phyloP scores from a whole-genome alignment of 2,329 filamentous ascomycete genomes.

The Fusarium mangiferae region DNA sequence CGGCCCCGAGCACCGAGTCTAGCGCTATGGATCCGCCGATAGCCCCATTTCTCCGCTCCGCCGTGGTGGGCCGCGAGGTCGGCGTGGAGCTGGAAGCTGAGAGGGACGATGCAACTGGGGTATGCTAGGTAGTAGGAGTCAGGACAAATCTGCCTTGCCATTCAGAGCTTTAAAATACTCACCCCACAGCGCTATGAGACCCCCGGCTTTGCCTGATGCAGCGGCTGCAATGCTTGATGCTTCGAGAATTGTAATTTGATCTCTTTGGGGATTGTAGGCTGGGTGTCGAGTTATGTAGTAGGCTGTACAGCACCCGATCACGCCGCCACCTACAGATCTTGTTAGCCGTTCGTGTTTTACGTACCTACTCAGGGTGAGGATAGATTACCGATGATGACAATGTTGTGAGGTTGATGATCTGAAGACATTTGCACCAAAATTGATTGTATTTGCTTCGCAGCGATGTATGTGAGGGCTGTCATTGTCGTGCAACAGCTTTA shows the following conservation, averaged over 20 bases:
- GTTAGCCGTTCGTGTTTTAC: accelerated
- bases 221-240: not conserved
- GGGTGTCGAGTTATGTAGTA: not conserved
- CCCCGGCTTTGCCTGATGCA: not conserved
- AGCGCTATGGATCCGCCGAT: not conserved
- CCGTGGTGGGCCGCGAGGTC: not conserved
- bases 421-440: not conserved
- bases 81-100: not conserved
- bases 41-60: not conserved
- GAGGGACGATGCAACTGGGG: not conserved
- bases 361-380: not conserved
- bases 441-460: not conserved
- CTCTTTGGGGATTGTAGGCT: not conserved
- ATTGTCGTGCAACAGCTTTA: not conserved
- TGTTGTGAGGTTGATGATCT: not conserved
- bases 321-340: not conserved
- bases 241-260: not conserved
- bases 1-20: not conserved
- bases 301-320: not conserved
- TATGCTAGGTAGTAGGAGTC: not conserved
- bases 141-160: not conserved
- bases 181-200: not conserved
- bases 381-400: not conserved
- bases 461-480: accelerated
- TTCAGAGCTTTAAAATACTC: not conserved